Evolutionary conservation across 768 basidiomycete genomes (phyloP).

Genomic region (Suillus occidentalis): DNA sequence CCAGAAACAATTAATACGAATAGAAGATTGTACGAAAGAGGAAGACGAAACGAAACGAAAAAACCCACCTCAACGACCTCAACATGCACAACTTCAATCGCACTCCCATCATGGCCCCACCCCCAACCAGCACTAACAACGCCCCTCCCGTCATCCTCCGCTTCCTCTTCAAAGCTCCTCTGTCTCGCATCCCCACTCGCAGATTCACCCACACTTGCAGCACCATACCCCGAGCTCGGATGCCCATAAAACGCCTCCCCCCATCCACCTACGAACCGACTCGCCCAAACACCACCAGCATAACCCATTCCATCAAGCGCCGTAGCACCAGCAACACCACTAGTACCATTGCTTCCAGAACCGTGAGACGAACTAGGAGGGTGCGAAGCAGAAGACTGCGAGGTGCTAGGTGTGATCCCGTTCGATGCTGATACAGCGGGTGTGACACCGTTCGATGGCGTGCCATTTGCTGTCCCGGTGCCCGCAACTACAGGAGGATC

Average conservation of each 20-base stretch:
- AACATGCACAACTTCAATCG: conserved; percentile 66
- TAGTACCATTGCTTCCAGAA: conserved; percentile 14
- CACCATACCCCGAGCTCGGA: conserved; percentile 28
- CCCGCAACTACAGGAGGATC: conserved; percentile 3
- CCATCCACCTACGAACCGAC: conserved; percentile 43
- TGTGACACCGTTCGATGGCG: conserved; percentile 19
- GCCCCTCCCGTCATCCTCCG: conserved; percentile 58
- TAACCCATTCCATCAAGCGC: conserved; percentile 26
- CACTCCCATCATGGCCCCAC: conserved; percentile 76
- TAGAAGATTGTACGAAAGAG: conserved; percentile 7
- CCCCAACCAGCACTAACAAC: conserved; percentile 75
- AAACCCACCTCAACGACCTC: conserved; percentile 61
- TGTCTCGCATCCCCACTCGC: conserved; percentile 20
- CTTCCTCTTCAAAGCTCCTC: conserved; percentile 32
- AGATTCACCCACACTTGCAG: conserved; percentile 13
- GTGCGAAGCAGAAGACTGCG: conserved; percentile 20
- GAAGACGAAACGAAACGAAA: conserved; percentile 2
- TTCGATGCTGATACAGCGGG: conserved; percentile 10
- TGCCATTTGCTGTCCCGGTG: conserved; percentile 21
- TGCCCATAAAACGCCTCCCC: conserved; percentile 37
- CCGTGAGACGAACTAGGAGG: conserved; percentile 10
- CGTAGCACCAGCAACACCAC: conserved; percentile 28
- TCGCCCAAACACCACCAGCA: conserved; percentile 33
- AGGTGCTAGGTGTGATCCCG: conserved; percentile 22
- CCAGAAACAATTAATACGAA: background rate